Evolutionary conservation across 73 alveolate species (phyloP).

Genomic region (Paramecium pentaurelia): DNA sequence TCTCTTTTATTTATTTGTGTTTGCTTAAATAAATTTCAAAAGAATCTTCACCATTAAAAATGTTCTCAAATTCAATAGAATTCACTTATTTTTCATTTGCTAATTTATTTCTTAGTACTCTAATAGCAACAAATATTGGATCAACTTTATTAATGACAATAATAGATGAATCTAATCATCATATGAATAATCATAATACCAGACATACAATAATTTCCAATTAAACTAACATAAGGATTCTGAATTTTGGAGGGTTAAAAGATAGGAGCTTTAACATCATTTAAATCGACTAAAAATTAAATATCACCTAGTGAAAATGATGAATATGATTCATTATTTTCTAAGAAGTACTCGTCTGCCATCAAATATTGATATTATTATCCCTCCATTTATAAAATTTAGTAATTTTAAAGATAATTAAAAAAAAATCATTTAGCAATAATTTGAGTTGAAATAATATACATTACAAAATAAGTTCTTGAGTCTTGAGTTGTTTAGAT

Average conservation of each 20-base stretch:
- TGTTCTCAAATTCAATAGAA: neutral
- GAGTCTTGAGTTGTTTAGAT: neutral
- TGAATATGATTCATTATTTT: neutral
- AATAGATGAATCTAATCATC: neutral
- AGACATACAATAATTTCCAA: constrained; percentile 17
- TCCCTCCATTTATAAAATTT: neutral
- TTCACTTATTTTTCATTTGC: neutral
- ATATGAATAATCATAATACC: neutral
- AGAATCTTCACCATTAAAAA: neutral
- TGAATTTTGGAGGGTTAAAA: neutral
- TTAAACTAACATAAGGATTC: neutral
- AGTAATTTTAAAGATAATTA: neutral
- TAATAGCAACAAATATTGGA: neutral
- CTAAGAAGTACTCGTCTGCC: neutral
- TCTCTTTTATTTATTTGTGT: neutral
- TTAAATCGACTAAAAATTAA: neutral
- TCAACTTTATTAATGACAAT: neutral
- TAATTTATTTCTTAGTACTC: neutral
- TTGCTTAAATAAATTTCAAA: neutral
- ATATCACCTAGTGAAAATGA: neutral
- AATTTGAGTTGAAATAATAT: neutral
- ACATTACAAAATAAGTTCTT: neutral
- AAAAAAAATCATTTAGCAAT: neutral
- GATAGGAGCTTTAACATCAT: neutral
- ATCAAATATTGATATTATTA: neutral